Conservation (phyloP, 225 moss, liverwort and hornwort genomes). For the Straminergon stramineum region DNA sequence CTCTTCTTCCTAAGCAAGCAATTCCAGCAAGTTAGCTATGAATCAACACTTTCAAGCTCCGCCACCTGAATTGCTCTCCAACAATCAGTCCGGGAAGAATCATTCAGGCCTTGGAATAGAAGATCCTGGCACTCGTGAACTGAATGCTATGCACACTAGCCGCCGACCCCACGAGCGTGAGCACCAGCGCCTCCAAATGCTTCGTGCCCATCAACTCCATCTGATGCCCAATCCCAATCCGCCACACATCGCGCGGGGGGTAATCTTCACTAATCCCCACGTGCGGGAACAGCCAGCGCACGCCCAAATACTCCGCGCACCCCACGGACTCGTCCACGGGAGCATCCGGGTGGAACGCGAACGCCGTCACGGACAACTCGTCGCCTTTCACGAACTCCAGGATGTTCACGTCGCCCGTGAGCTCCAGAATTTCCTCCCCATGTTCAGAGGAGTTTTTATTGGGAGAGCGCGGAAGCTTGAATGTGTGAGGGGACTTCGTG, state of each 20-base stretch:
- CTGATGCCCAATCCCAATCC: neutral
- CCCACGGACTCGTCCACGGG: neutral
- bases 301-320: slow-evolving; percentile 6
- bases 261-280: neutral
- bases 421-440: slow-evolving; percentile 7
- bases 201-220: neutral
- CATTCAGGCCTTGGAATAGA: neutral
- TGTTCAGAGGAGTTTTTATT: neutral
- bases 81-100: neutral
- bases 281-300: neutral
- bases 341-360: neutral
- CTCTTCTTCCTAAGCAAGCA: neutral
- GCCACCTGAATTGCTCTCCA: neutral
- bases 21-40: neutral
- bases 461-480: neutral
- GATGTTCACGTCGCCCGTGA: neutral
- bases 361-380: neutral
- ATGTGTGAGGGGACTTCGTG: neutral
- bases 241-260: neutral
- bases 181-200: neutral
- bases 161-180: neutral
- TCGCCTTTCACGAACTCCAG: neutral
- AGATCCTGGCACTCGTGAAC: neutral
- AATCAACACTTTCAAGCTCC: neutral
- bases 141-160: neutral